Base-by-base conservation (phyloP, 1,139 yeast genomes). In the Saccharomyces pastorianus region DNA sequence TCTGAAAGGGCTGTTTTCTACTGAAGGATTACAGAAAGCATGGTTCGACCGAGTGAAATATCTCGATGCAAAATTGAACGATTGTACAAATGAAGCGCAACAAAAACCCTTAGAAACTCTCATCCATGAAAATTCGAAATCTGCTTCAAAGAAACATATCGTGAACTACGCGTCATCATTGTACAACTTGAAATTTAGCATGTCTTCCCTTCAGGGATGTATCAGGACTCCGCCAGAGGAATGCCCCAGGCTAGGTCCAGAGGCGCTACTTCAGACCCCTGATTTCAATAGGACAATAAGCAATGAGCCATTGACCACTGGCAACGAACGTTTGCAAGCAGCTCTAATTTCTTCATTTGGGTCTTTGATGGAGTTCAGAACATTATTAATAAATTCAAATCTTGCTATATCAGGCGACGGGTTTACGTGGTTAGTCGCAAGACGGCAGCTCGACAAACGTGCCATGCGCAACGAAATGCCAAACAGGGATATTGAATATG, bases 331-430 rank as follows among this genome's bases (percentile, higher is more conserved):
- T 38, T 54, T 81, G 52, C 68, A 68, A 46, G 72, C 71, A 54
- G 80, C 79, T 78, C 71, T 85, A 32, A 68, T 67, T 14, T 71
- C 74, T 42, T 78, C 86, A 2, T 86, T 86, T 69, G 91, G 91
- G 1, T 85, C 91, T 0, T 60, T 84, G 6, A 74, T 73, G 17
- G 91, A 86, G 69, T 85, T 86, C 67, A 78, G 83, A 63, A 80
- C 85, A 3, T 72, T 85, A 53, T 68, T 86, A 50, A 65, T 85
- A 56, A 79, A 83, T 60, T 81, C 90, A 1, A 85, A 85, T 17
- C 68, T 72, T 51, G 79, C 84, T 13, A 81, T 84, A 56, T 81
- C 83, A 58, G 93, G 95, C 51, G 89, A 86, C 66, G 95, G 95
- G 1, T 77, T 73, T 62, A 81, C 86, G 2, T 86, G 93, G 93